Percentiles rank a stretch among this genome's conserved stretches.
phyloP scores from a whole-genome alignment of 441 rosid genomes.

The Erysimum pusillum region DNA sequence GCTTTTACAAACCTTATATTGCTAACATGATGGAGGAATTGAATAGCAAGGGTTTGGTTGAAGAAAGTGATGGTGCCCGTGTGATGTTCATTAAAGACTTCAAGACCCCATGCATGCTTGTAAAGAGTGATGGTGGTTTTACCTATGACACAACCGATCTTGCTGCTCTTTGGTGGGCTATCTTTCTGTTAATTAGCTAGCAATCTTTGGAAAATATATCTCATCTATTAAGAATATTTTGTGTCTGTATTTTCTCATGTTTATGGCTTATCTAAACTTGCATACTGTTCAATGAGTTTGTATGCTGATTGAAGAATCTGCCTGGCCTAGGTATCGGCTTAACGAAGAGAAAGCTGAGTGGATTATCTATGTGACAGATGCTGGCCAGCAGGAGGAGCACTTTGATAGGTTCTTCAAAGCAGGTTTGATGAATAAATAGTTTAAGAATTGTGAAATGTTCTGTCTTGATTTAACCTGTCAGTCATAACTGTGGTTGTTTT shows the following conservation, averaged over 20 bases:
- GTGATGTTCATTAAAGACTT: slow-evolving; percentile 78
- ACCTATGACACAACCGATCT: slow-evolving; percentile 95
- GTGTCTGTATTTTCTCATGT: slow-evolving; percentile 18
- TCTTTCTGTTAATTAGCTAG: background rate
- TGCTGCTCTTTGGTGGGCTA: slow-evolving; percentile 86
- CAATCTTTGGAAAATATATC: background rate
- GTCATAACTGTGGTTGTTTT: slow-evolving; percentile 12
- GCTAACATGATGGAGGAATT: slow-evolving; percentile 64
- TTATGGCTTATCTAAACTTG: slow-evolving; percentile 26
- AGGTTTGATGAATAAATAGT: slow-evolving; percentile 42
- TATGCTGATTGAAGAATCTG: slow-evolving; percentile 35
- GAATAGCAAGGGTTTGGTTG: slow-evolving; percentile 68
- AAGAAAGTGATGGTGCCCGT: slow-evolving; percentile 92
- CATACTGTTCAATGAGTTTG: slow-evolving; percentile 15
- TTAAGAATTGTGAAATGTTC: slow-evolving; percentile 9
- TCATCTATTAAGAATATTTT: background rate
- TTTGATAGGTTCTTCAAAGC: slow-evolving; percentile 91
- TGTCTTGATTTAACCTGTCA: background rate
- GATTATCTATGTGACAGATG: slow-evolving; percentile 96
- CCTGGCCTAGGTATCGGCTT: slow-evolving; percentile 80
- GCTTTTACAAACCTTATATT: slow-evolving; percentile 89
- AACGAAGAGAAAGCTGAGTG: slow-evolving; percentile 94
- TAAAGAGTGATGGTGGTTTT: slow-evolving; percentile 95
- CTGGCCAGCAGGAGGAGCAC: slow-evolving; percentile 92
- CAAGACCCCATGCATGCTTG: slow-evolving; percentile 87